A percentile compares a stretch with the other conserved stretches of the same genome.
phyloP scores from a whole-genome alignment of 169 alveolate species.

The Eimeria brunetti region DNA sequence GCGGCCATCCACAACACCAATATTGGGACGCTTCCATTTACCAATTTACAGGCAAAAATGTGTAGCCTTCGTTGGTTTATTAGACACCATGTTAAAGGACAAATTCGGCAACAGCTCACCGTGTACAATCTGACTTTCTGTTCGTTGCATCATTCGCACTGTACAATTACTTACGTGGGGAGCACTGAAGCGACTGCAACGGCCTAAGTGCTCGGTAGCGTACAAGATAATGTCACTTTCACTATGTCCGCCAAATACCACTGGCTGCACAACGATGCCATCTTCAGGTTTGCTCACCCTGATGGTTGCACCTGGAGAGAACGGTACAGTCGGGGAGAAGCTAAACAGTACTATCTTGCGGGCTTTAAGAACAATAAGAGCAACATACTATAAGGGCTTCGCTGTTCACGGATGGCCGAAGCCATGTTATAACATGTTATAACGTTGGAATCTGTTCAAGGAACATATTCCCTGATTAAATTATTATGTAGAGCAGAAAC shows the following conservation, averaged over 20 bases:
- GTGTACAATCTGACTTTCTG: neutral
- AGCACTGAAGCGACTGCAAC: neutral
- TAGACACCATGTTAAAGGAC: neutral
- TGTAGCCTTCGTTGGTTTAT: neutral
- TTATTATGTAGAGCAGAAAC: neutral
- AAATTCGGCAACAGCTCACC: neutral
- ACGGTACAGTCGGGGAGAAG: neutral
- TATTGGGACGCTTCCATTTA: neutral
- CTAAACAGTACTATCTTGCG: neutral
- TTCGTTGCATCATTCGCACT: neutral
- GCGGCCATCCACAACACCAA: neutral
- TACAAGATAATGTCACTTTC: neutral
- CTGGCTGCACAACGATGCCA: neutral
- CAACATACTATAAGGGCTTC: neutral
- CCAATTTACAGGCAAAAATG: neutral
- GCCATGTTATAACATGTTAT: neutral
- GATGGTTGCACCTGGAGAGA: neutral
- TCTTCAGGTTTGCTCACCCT: neutral
- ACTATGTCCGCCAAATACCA: neutral
- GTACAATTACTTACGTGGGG: neutral
- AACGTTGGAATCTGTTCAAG: neutral
- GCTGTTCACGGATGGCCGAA: neutral
- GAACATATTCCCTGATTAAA: neutral
- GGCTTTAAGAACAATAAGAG: neutral
- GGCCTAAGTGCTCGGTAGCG: neutral